phyloP scores from a whole-genome alignment of 768 basidiomycete genomes.

The Clitopilus hobsonii region DNA sequence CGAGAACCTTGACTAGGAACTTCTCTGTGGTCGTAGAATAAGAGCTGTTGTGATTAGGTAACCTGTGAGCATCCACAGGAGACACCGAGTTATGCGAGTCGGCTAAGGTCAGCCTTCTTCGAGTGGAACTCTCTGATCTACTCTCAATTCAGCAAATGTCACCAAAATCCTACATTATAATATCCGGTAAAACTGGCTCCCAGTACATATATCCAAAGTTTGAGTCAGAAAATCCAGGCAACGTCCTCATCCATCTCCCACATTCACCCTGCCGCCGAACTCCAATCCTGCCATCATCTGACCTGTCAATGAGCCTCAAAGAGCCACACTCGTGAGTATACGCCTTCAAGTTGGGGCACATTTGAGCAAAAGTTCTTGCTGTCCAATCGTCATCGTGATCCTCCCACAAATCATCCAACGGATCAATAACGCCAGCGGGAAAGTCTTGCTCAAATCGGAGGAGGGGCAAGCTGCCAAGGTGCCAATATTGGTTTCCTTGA shows the following conservation, averaged over 20 bases:
- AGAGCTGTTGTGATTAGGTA: no score
- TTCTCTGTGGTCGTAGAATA: no score
- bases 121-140: no score
- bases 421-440: background rate
- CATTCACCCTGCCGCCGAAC: background rate
- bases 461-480: background rate
- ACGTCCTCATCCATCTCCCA: background rate
- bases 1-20: no score
- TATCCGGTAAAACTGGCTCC: background rate
- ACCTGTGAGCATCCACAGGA: no score
- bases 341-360: background rate
- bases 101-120: no score
- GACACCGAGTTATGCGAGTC: no score
- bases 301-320: background rate
- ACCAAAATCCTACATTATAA: background rate
- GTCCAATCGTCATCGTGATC: background rate
- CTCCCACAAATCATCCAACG: background rate
- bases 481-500: background rate
- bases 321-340: background rate
- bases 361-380: background rate
- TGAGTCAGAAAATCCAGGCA: background rate
- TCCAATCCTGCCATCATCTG: background rate
- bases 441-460: background rate
- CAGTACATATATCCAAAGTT: background rate
- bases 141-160: background rate